Evolutionary conservation across 257 asterid genomes (phyloP), one percentile per base, ranked within the genome.

Genomic region (Solanum lycopersicoides): DNA sequence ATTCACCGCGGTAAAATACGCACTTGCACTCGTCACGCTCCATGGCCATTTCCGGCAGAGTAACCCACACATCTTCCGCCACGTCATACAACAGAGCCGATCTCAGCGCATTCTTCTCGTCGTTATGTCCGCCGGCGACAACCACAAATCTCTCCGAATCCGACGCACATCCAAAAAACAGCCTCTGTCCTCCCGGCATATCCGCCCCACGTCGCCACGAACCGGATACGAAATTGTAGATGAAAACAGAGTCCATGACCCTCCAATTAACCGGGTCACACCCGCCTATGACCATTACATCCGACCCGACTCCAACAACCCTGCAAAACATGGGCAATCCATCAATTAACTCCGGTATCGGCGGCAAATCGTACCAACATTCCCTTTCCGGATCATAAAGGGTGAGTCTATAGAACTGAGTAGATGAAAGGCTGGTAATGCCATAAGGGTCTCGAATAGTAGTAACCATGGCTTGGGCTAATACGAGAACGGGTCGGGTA

Each of bases 61-160:
- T 7, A 18, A 28, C 5, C 91, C 91, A 89, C n/a, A 34, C 80
- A 6, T 89, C 88, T 39, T 28, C 74, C 13, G 60, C 85, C 86
- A 87, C 83, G 69, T 87, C 91, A 30, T 89, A 89, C 6, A 65
- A 12, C 87, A 87, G 44, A 1, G 65, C 87, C 3, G 90, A 89
- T 28, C 45, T 83, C 32, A 85, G 23, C 9, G 88, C 87, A 45
- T 75, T 84, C 23, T 87, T 85, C 21, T 60, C 42, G 6, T 47
- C 84, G 23, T 85, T 85, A 14, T 87, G 90, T 9, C 91, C 91
- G 14, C 91, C 90, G 21, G 90, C 91, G 6, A 89, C 69, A 4
- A 89, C 13, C 69, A 89, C 88, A 12, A 56, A 28, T 12, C 71
- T 85, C 28, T 87, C 45, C 6, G 10, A 41, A 71, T 77, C 91